phyloP scores from a whole-genome alignment of 768 basidiomycete species.

The Crucibulum laeve region DNA sequence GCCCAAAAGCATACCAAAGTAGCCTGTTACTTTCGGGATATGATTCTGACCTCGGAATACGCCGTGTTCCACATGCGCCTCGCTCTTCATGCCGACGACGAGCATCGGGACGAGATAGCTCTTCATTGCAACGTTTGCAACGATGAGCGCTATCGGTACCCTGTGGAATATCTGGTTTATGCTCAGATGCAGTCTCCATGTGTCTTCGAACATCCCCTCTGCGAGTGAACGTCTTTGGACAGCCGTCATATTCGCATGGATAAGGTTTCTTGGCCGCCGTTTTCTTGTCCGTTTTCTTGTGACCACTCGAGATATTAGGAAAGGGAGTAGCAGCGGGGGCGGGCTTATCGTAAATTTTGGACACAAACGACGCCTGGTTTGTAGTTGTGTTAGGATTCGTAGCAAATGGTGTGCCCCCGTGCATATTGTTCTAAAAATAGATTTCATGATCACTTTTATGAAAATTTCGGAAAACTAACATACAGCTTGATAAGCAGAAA shows the following conservation, averaged over 20 bases:
- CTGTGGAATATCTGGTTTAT: constrained; percentile 3
- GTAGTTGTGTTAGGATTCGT: no score
- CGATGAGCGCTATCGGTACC: not conserved
- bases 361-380: no score
- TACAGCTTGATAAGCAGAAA: no score
- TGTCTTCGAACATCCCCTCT: constrained; percentile 10
- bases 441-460: no score
- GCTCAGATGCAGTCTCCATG: constrained; percentile 5
- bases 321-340: no score
- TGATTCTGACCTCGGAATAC: constrained; percentile 4
- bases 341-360: no score
- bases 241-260: constrained; percentile 1
- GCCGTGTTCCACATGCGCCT: constrained; percentile 19
- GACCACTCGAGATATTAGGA: no score
- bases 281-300: no score
- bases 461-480: no score
- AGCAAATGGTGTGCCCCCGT: no score
- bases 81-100: constrained; percentile 18
- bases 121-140: constrained; percentile 1
- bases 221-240: constrained; percentile 13
- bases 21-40: not conserved
- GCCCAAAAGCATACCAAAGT: no score
- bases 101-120: constrained; percentile 22
- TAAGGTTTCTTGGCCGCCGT: not conserved
- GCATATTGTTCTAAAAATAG: no score